Percentiles rank a stretch among this genome's conserved stretches.
Evolutionary conservation across 177 flowering plant genomes (phyloP).

Genomic region (Vitis hybrid): DNA sequence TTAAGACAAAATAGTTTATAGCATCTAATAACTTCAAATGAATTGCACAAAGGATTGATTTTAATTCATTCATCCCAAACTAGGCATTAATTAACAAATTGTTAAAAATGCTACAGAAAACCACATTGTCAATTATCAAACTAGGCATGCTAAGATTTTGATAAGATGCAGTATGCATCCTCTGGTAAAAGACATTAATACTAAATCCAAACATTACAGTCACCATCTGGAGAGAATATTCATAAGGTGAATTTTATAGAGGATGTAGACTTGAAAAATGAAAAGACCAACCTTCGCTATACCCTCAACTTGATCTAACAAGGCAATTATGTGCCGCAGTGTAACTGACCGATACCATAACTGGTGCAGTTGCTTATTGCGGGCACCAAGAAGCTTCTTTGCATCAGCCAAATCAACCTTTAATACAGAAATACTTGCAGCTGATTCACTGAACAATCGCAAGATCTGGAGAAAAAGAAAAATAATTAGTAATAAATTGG

Average conservation of each 20-base stretch:
- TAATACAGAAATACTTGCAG: constrained; percentile 67
- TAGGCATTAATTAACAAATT: neutral
- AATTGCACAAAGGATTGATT: no score
- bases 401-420: constrained; percentile 95
- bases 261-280: neutral
- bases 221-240: neutral
- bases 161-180: neutral
- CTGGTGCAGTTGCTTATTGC: constrained; percentile 95
- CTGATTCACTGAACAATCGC: constrained; percentile 92
- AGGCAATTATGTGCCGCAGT: constrained; percentile 85
- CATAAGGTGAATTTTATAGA: neutral
- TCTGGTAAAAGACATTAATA: no score
- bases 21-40: no score
- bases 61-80: no score
- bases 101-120: neutral
- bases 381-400: constrained; percentile 79
- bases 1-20: no score
- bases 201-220: no score
- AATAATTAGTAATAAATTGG: neutral
- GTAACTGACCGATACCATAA: constrained; percentile 97
- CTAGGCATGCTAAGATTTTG: neutral
- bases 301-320: constrained; percentile 93
- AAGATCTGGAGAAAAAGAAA: constrained; percentile 59
- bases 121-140: neutral
- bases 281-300: constrained; percentile 75